These are phyloP conservation scores for Hansenula lynferdii DNA, from an alignment of 1,139 yeast species.

Conservation along the genomic window DNA sequence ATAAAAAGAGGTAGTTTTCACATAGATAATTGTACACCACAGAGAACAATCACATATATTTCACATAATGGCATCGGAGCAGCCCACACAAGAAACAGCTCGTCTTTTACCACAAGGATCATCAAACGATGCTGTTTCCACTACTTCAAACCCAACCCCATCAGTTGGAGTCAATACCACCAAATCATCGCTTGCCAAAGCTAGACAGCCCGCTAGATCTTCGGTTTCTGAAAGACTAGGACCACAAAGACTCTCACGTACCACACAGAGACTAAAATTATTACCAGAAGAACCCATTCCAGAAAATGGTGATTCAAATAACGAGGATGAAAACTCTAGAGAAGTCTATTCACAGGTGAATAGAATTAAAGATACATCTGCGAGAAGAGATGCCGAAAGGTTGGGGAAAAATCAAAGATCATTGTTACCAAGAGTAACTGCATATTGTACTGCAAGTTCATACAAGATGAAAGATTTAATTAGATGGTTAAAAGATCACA, in stretches of 20 bases:
- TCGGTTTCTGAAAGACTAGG: slow-evolving; percentile 42
- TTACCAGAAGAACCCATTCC: slow-evolving; percentile 73
- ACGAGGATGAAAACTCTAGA: slow-evolving; percentile 35
- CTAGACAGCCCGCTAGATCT: slow-evolving; percentile 3
- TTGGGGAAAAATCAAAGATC: slow-evolving; percentile 88
- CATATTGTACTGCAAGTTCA: slow-evolving; percentile 93
- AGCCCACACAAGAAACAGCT: background rate
- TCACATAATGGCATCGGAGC: background rate
- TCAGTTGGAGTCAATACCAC: no score
- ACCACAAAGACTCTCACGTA: slow-evolving; percentile 84
- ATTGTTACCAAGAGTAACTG: slow-evolving; percentile 83
- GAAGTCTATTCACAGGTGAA: slow-evolving; percentile 81
- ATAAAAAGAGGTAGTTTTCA: no score
- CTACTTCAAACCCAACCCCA: background rate
- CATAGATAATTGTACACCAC: no score
- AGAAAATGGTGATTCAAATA: slow-evolving; percentile 32
- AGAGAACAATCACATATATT: no score
- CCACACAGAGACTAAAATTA: slow-evolving; percentile 80
- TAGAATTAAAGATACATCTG: slow-evolving; percentile 83
- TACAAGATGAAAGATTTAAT: slow-evolving; percentile 83
- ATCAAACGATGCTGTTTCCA: background rate
- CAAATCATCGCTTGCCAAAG: background rate
- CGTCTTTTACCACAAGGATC: background rate
- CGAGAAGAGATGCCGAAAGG: slow-evolving; percentile 91
- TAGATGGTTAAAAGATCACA: slow-evolving; percentile 80